Conservation (phyloP, 345 rosid species). For the Eucalyptus tenuipes region DNA sequence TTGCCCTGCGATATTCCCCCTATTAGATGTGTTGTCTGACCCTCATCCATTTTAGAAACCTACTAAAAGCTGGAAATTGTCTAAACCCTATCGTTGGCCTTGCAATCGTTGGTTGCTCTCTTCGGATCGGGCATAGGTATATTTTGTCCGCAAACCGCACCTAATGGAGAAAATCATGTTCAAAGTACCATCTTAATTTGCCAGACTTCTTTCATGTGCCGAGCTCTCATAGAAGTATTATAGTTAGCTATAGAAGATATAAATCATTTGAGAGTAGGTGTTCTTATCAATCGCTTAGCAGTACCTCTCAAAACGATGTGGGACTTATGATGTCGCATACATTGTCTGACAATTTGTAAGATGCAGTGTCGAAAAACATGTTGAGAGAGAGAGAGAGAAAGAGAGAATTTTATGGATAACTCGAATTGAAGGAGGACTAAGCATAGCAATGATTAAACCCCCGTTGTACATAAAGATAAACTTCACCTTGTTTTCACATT, state of each 20-base stretch:
- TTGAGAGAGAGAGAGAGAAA: neutral
- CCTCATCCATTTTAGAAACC: neutral
- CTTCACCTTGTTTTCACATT: neutral
- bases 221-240: neutral
- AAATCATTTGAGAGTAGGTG: neutral
- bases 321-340: neutral
- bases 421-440: too few relatives aligned
- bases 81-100: neutral
- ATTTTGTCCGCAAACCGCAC: neutral
- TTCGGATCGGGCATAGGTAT: neutral
- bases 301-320: neutral
- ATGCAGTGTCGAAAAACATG: neutral
- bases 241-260: neutral
- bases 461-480: fast-evolving
- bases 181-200: neutral
- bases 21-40: neutral
- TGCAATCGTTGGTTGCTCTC: neutral
- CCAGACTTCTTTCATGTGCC: neutral
- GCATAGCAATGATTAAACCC: too few relatives aligned
- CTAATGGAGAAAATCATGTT: neutral
- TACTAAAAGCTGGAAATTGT: too few relatives aligned
- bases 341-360: neutral
- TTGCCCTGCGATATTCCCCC: neutral
- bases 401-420: neutral
- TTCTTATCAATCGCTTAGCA: neutral